Percentiles rank a stretch among this genome's conserved stretches.
phyloP scores from a whole-genome alignment of 2,329 filamentous ascomycete genomes.

The Penicillium paneum region DNA sequence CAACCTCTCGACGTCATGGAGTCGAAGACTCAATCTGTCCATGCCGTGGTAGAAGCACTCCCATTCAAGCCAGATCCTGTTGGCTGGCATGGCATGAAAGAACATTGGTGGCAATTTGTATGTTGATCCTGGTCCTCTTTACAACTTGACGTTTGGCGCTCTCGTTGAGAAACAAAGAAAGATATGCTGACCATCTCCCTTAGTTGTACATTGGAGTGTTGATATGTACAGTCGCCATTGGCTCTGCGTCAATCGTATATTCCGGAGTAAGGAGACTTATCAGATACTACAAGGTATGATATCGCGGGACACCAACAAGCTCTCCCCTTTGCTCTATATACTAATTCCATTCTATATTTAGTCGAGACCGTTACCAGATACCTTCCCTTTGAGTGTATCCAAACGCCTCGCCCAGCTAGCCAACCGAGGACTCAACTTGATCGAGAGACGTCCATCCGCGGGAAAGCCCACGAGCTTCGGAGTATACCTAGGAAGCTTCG shows the following conservation, averaged over 20 bases:
- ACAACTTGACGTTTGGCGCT: neutral
- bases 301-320: too few relatives aligned
- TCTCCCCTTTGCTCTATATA: neutral
- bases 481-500: conserved; percentile 44
- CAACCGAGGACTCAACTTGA: conserved; percentile 22
- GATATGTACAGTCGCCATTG: conserved; percentile 29
- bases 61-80: conserved; percentile 24
- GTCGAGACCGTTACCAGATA: conserved; percentile 24
- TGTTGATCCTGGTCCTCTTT: conserved; percentile 15
- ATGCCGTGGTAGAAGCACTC: conserved; percentile 29
- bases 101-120: conserved; percentile 46
- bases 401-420: conserved; percentile 24
- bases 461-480: conserved; percentile 40
- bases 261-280: conserved; percentile 21
- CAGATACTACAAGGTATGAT: conserved; percentile 30
- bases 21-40: neutral
- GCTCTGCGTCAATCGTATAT: conserved; percentile 31
- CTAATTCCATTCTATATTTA: conserved; percentile 10
- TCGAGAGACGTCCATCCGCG: conserved; percentile 7
- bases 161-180: conserved; percentile 5
- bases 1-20: conserved; percentile 17
- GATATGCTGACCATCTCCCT: conserved; percentile 5
- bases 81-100: conserved; percentile 37
- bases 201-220: conserved; percentile 38
- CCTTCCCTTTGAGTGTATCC: conserved; percentile 24